Evolutionary conservation across 768 basidiomycete species (phyloP).

Genomic region (Crepidotus variabilis): DNA sequence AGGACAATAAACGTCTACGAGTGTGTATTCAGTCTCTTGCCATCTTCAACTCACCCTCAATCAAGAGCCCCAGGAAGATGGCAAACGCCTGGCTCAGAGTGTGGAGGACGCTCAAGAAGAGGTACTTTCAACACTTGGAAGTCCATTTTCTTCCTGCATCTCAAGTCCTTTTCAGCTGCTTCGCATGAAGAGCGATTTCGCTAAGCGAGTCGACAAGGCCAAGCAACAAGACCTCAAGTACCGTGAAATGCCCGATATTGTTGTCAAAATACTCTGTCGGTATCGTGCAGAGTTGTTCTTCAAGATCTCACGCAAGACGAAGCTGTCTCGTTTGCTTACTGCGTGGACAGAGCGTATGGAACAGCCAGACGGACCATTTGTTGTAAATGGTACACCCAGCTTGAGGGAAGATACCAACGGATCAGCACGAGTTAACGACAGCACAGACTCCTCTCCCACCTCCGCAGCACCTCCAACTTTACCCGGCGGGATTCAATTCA

Average conservation of each 20-base stretch:
- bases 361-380: conserved; percentile 38
- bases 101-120: conserved; percentile 88
- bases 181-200: conserved; percentile 81
- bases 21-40: conserved; percentile 37
- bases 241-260: conserved; percentile 84
- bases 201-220: conserved; percentile 75
- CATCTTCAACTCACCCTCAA: conserved; percentile 15
- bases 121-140: conserved; percentile 33
- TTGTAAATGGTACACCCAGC: conserved; percentile 19
- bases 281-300: conserved; percentile 91
- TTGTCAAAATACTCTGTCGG: conserved; percentile 84
- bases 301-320: conserved; percentile 90
- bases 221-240: conserved; percentile 78
- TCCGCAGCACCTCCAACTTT: not conserved
- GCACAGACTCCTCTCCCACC: conserved; percentile 1
- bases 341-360: conserved; percentile 93
- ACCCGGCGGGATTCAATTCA: conserved; percentile 59
- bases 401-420: conserved; percentile 14
- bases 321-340: conserved; percentile 76
- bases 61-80: conserved; percentile 62
- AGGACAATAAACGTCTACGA: conserved; percentile 90
- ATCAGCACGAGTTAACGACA: conserved; percentile 5
- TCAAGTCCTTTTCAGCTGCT: conserved; percentile 43
- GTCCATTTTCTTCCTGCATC: not conserved
- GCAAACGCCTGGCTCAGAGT: conserved; percentile 71